Conservation (phyloP, 805 yeast genomes). For the Barnettozyma wickerhamii region DNA sequence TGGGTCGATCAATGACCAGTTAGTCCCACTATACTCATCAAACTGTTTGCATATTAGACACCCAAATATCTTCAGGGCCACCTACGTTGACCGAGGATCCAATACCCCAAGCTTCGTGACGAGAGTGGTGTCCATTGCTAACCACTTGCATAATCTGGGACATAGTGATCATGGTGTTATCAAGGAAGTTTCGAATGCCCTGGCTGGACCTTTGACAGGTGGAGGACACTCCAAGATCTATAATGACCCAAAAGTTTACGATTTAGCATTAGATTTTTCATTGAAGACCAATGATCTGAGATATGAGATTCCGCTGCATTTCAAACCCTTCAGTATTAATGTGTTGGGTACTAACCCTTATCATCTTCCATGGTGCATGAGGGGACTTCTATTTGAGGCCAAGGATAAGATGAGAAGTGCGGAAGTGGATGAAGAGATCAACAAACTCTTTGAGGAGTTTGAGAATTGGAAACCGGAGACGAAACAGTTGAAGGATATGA, state of each 20-base stretch:
- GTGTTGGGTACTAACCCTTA: conserved; percentile 75
- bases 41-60: conserved; percentile 77
- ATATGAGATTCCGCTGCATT: conserved; percentile 33
- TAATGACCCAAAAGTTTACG: conserved; percentile 80
- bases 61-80: conserved; percentile 87
- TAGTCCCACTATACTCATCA: conserved; percentile 90
- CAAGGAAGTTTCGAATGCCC: conserved; percentile 70
- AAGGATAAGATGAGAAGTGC: conserved; percentile 34
- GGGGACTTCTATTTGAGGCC: conserved; percentile 73
- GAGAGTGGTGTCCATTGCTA: conserved; percentile 66
- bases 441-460: conserved; percentile 61
- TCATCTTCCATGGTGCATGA: conserved; percentile 86
- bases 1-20: conserved; percentile 90
- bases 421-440: conserved; percentile 52
- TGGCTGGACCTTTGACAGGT: conserved; percentile 91
- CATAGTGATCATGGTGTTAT: conserved; percentile 81
- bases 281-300: conserved; percentile 66
- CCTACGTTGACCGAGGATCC: conserved; percentile 80
- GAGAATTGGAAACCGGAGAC: conserved; percentile 86
- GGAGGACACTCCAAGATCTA: conserved; percentile 93
- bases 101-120: conserved; percentile 77
- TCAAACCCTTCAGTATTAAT: conserved; percentile 52
- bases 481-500: conserved; percentile 76
- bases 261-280: conserved; percentile 68
- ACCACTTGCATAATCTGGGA: conserved; percentile 72